Evolutionary conservation across 768 basidiomycete species (phyloP).

Genomic region (Leccinellum rugosiceps): DNA sequence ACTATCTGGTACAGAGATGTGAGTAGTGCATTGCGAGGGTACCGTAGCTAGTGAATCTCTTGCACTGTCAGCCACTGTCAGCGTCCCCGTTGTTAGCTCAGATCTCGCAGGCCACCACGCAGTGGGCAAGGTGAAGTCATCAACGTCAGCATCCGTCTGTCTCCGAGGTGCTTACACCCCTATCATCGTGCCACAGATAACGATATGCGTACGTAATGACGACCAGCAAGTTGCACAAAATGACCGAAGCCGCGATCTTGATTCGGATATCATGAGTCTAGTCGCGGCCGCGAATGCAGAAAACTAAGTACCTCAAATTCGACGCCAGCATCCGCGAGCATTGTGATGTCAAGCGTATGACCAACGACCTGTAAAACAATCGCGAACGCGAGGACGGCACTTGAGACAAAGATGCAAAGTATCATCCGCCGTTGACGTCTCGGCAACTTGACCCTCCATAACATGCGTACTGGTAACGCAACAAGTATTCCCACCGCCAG

Average conservation of each 20-base stretch:
- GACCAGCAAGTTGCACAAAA: too few species aligned
- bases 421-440: slow-evolving; percentile 16
- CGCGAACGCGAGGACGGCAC: slow-evolving; percentile 11
- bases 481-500: slow-evolving; percentile 9
- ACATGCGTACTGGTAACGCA: slow-evolving; percentile 12
- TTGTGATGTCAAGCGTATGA: background rate
- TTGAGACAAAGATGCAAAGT: slow-evolving; percentile 15
- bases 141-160: background rate
- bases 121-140: background rate
- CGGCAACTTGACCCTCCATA: slow-evolving; percentile 17
- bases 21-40: background rate
- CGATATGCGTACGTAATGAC: too few species aligned
- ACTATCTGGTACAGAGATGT: background rate
- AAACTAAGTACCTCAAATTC: slow-evolving; percentile 9
- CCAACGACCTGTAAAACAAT: slow-evolving; percentile 7
- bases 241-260: too few species aligned
- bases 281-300: background rate
- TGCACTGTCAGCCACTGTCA: too few species aligned
- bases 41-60: background rate
- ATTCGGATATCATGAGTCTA: too few species aligned
- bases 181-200: too few species aligned
- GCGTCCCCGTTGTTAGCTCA: background rate
- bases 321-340: background rate
- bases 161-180: too few species aligned
- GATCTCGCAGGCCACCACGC: background rate